A percentile compares a stretch with the other conserved stretches of the same genome.
These are phyloP conservation scores for Colletotrichum paranaense DNA, from an alignment of 2,329 filamentous ascomycete genomes.

Conservation along the genomic window DNA sequence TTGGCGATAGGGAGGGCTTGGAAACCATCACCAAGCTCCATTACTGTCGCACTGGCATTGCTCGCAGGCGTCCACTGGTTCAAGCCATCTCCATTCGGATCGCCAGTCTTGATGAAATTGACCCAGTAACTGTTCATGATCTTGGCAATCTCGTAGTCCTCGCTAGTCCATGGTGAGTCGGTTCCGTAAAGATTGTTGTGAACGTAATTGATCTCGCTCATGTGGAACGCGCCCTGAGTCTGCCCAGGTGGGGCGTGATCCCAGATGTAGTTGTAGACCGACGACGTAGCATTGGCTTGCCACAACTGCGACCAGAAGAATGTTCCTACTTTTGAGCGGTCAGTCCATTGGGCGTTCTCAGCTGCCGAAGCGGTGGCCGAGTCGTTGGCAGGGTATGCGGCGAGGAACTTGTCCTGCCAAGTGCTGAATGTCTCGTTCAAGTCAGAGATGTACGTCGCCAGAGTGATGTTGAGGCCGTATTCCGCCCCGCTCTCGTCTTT, in stretches of 20 bases:
- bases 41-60: not conserved
- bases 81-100: not conserved
- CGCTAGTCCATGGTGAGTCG: not conserved
- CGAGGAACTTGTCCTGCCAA: not conserved
- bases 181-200: constrained; percentile 47
- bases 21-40: not conserved
- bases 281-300: not conserved
- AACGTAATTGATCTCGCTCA: constrained; percentile 51
- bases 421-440: not conserved
- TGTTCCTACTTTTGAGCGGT: not conserved
- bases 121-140: not conserved
- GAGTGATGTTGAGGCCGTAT: not conserved
- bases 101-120: not conserved
- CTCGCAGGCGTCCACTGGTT: not conserved
- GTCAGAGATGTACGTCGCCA: not conserved
- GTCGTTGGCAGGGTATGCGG: not conserved
- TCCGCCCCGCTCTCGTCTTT: too few relatives aligned
- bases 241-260: constrained; percentile 37
- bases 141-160: not conserved
- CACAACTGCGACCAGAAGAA: constrained; percentile 13
- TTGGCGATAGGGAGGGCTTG: not conserved
- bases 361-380: not conserved
- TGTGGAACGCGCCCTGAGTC: constrained; percentile 47
- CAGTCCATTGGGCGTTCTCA: not conserved
- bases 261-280: not conserved